Conservation (phyloP, 768 basidiomycete species). For the Paxillus ammoniavirescens region DNA sequence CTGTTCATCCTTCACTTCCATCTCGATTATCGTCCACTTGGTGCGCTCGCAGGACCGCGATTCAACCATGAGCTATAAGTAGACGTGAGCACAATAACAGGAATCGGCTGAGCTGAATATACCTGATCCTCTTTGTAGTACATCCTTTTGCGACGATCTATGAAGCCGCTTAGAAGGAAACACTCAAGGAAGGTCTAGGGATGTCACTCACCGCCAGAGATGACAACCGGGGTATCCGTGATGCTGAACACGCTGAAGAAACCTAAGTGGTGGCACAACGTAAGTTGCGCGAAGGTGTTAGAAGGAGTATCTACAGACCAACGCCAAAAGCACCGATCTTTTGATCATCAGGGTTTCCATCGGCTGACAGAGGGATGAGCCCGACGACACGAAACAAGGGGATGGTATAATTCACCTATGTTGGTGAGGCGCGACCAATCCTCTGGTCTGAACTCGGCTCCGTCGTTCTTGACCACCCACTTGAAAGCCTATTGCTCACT, state of each 20-base stretch:
- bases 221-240: slow-evolving; percentile 27
- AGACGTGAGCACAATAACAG: not conserved
- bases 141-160: slow-evolving; percentile 1
- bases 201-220: slow-evolving; percentile 17
- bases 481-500: slow-evolving; percentile 13
- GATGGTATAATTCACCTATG: slow-evolving; percentile 28
- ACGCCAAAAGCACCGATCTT: slow-evolving; percentile 50
- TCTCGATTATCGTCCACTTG: slow-evolving; percentile 46
- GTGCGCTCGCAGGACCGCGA: not conserved
- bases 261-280: not conserved
- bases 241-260: slow-evolving; percentile 31
- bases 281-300: not conserved
- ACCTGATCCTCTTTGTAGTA: slow-evolving; percentile 10
- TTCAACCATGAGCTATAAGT: slow-evolving; percentile 3
- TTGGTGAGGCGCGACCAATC: slow-evolving; percentile 50
- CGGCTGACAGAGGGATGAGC: slow-evolving; percentile 29
- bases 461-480: slow-evolving; percentile 48
- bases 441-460: slow-evolving; percentile 42
- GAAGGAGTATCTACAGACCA: slow-evolving; percentile 13
- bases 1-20: slow-evolving; percentile 42
- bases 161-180: not conserved
- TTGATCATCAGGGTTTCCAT: slow-evolving; percentile 52
- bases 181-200: not conserved
- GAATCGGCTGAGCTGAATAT: not conserved
- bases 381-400: not conserved